Base-by-base conservation (phyloP, 2,329 filamentous ascomycete species). In the Apiospora sp. region DNA sequence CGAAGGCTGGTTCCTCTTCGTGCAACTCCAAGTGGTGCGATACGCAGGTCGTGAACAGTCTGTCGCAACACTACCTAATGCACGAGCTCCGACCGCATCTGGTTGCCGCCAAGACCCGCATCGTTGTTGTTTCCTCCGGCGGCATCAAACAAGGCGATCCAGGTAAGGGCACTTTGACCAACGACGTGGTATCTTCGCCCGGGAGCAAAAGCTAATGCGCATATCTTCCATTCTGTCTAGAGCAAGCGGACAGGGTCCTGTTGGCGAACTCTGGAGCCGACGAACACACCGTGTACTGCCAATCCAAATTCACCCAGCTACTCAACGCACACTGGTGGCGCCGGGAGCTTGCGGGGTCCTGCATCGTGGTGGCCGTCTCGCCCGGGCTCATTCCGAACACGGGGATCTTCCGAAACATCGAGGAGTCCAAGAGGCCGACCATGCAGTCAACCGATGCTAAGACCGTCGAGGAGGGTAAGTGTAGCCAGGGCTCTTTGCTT, bases 301-400 rank as follows among this genome's bases (percentile, higher is more conserved):
- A 82, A 54, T 84, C 83, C 73, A 89, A 89, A 75, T 89, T 89
- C 72, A 80, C 84, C 0, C 86, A 87, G 74, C 82, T 89, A 0
- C 83, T 89, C 0, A 82, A 82, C 8, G 86, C 87, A 0, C 87
- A 89, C 68, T 89, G 87, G 87, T 89, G 87, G 88, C 86, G 86
- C 1, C 86, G 87, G 4, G 81, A 88, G 74, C 83, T 89, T n/a
- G 71, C 75, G 0, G 84, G 80, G 34, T 79, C 81, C 37, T 86
- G 83, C 76, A 75, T 79, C 6, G 84, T 89, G 27, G 83, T 89
- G 6, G 87, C 87, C 14, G 87, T 88, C 7, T 89, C 87, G 12
- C 87, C 88, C 0, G 88, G 88, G 0, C 75, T 89, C 4, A 84
- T 89, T 49, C 87, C 87, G 1, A 75, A 76, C n/a, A 89, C 87